These are phyloP conservation scores for Neovahlkampfia damariscottae DNA, from an alignment of 78 protist genomes.

Conservation along the genomic window DNA sequence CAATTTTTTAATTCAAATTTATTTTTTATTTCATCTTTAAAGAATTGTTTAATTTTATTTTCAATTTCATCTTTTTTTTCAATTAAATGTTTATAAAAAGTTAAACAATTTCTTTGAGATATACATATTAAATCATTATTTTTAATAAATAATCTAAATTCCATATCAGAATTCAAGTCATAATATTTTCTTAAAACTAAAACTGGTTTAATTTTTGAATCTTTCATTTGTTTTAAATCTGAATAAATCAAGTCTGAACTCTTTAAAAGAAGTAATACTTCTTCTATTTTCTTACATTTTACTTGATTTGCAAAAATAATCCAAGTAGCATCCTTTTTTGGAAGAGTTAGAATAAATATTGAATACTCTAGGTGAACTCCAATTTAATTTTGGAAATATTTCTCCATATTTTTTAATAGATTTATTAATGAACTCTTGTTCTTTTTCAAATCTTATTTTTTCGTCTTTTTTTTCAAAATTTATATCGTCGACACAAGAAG, in stretches of 20 bases:
- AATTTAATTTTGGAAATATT: not conserved
- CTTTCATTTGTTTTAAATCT: not conserved
- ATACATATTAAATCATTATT: not conserved
- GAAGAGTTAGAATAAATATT: too few species aligned
- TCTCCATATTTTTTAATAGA: not conserved
- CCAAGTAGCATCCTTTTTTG: not conserved
- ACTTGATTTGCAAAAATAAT: not conserved
- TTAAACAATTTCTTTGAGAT: not conserved
- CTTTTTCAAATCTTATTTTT: not conserved
- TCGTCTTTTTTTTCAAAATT: not conserved
- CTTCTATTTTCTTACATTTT: not conserved
- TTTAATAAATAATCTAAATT: not conserved
- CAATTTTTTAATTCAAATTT: not conserved
- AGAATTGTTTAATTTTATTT: not conserved
- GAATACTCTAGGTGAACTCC: not conserved
- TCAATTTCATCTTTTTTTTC: not conserved
- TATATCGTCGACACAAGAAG: not conserved
- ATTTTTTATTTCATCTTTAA: not conserved
- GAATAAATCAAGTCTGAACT: not conserved
- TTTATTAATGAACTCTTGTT: not conserved
- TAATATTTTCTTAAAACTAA: not conserved
- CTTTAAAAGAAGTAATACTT: not conserved
- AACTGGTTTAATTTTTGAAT: not conserved
- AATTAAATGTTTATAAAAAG: not conserved
- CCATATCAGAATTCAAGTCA: not conserved